These are phyloP conservation scores for Arabidopsis arenosa DNA, from an alignment of 345 rosid species.

Conservation along the genomic window DNA sequence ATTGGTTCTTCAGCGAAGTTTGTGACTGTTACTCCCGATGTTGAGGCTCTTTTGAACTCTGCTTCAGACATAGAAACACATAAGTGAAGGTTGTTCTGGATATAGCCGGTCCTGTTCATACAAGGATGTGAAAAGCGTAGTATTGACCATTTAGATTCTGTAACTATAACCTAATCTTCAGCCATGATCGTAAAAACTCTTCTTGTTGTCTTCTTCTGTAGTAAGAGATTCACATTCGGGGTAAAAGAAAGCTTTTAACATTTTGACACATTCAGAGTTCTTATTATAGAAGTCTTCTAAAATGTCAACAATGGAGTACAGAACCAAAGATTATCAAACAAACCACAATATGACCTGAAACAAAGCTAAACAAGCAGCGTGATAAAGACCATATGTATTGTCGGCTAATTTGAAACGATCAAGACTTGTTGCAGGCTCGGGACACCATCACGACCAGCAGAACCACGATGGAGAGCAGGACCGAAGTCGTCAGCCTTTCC, in stretches of 20 bases:
- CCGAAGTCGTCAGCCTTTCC: slow-evolving; percentile 71
- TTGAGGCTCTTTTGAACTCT: slow-evolving; percentile 49
- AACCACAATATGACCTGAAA: slow-evolving; percentile 26
- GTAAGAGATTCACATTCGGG: background rate
- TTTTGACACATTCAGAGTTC: slow-evolving; percentile 20
- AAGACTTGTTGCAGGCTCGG: slow-evolving; percentile 61
- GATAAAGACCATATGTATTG: slow-evolving; percentile 36
- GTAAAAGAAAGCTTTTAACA: slow-evolving; percentile 2
- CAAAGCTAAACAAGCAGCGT: slow-evolving; percentile 32
- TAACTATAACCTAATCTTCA: slow-evolving; percentile 21
- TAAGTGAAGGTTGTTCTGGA: slow-evolving; percentile 28
- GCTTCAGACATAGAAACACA: slow-evolving; percentile 21
- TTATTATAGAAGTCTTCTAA: slow-evolving; percentile 30
- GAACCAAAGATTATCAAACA: slow-evolving; percentile 29
- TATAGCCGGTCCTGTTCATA: slow-evolving; percentile 25
- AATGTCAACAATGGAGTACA: slow-evolving; percentile 30
- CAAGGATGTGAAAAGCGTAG: slow-evolving; percentile 33
- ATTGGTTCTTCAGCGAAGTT: slow-evolving; percentile 58
- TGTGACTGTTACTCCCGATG: slow-evolving; percentile 59
- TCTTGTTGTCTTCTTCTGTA: slow-evolving; percentile 10
- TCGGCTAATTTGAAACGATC: slow-evolving; percentile 66
- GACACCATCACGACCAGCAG: slow-evolving; percentile 77
- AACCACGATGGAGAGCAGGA: slow-evolving; percentile 74
- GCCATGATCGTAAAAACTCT: slow-evolving; percentile 21
- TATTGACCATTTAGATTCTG: slow-evolving; percentile 33